Evolutionary conservation across 257 asterid species (phyloP), one percentile per base, ranked within the genome.

Genomic region (Rauvolfia tetraphylla): DNA sequence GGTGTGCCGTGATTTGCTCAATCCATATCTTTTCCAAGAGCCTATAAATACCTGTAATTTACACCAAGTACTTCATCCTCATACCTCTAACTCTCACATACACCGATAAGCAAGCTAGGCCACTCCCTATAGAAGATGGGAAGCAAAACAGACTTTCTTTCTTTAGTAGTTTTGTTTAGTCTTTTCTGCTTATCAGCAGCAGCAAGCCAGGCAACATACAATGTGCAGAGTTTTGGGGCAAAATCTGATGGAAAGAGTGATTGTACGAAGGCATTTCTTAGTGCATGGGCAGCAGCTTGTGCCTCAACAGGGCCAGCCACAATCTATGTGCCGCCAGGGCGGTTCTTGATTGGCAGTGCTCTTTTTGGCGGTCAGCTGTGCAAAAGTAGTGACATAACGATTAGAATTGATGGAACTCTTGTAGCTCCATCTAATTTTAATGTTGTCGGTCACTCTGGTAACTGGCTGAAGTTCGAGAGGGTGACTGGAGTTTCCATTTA

Each of bases 401-500:
- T 89, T 17, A 86, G 75, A 1, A 78, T 89, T 1, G 92, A 85
- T 39, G 95, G 92, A 54, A 82, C 88, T 46, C 81, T 90, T 4
- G 78, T 90, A 5, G 95, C 91, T 46, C 93, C 95, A 0, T 79
- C 90, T 0, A 83, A 88, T 76, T 88, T 88, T 80, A 79, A 84
- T 41, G 85, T 46, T 1, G 22, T 84, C 33, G 90, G 88, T 6
- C 71, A 72, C 4, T 56, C 56, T 12, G 89, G 81, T 31, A 78
- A 51, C 49, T 89, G 92, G 94, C 41, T 89, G 65, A 79, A 73
- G 79, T 90, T 90, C 72, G 85, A 85, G 1, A 79, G 84, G 74
- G 90, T 86, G 31, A 53, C 44, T 31, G 88, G 91, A 79, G 88
- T 90, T 81, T 86, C 92, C 1, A 78, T 90, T 59, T 7, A 14